Evolutionary conservation across 176 grass and related monocot genomes (phyloP).

Genomic region (Carex scoparia): DNA sequence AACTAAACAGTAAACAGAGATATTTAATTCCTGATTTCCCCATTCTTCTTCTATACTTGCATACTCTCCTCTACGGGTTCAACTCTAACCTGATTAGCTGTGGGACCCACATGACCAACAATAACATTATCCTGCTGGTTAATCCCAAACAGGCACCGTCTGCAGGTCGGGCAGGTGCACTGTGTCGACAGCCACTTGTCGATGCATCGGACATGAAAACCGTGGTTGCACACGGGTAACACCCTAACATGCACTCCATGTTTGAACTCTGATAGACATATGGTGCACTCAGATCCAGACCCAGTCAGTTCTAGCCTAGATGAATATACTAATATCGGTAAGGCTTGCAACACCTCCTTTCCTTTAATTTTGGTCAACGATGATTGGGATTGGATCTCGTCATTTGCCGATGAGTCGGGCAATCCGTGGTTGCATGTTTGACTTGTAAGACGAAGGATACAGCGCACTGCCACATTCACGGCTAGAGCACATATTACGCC

Average conservation of each 20-base stretch:
- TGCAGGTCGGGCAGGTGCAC: slow-evolving; percentile 85
- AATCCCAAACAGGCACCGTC: slow-evolving; percentile 46
- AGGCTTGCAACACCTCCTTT: slow-evolving; percentile 17
- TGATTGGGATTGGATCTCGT: slow-evolving; percentile 1
- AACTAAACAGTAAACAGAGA: not conserved
- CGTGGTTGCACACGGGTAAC: slow-evolving; percentile 68
- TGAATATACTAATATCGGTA: slow-evolving; percentile 41
- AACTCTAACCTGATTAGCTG: not conserved
- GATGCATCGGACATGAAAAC: slow-evolving; percentile 82
- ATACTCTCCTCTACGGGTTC: not conserved
- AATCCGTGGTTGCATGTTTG: slow-evolving; percentile 37
- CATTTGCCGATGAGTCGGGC: not conserved
- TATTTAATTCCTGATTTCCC: not conserved
- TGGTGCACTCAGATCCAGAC: slow-evolving; percentile 66
- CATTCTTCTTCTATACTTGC: not conserved
- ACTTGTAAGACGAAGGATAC: slow-evolving; percentile 39
- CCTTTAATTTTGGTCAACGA: not conserved
- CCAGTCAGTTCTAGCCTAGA: slow-evolving; percentile 32
- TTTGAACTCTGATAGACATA: slow-evolving; percentile 85
- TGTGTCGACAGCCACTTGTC: slow-evolving; percentile 68
- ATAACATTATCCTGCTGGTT: not conserved
- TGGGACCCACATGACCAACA: not conserved
- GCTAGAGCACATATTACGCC: slow-evolving; percentile 42
- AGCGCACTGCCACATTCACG: slow-evolving; percentile 40
- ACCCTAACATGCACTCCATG: slow-evolving; percentile 67